Evolutionary conservation across 768 basidiomycete genomes (phyloP).

Genomic region (Filobasidium wieringae): DNA sequence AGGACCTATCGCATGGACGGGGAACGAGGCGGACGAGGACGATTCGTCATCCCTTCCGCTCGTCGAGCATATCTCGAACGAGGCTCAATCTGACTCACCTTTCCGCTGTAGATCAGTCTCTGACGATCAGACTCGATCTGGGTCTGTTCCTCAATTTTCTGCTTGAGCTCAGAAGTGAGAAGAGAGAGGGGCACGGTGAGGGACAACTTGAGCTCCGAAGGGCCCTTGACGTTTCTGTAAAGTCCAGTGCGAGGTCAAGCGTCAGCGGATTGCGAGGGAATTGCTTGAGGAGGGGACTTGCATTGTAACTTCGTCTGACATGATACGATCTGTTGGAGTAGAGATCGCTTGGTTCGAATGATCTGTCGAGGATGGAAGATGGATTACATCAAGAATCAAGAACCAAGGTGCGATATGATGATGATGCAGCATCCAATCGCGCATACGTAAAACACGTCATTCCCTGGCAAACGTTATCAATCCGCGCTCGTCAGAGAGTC

Average conservation of each 20-base stretch:
- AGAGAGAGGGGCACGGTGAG: conserved; percentile 76
- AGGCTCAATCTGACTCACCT: conserved; percentile 1
- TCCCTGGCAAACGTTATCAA: too few species aligned
- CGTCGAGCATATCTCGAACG: background rate
- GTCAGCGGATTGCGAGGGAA: background rate
- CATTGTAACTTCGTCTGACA: conserved; percentile 23
- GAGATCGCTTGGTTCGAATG: too few species aligned
- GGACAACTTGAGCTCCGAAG: conserved; percentile 83
- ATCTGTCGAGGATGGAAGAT: too few species aligned
- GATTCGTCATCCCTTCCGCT: background rate
- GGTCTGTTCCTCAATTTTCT: conserved; percentile 69
- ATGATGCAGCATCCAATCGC: too few species aligned
- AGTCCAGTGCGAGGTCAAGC: background rate
- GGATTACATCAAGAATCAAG: too few species aligned
- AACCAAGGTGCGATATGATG: too few species aligned
- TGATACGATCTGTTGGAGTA: too few species aligned
- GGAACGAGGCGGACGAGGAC: background rate
- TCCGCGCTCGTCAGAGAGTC: too few species aligned
- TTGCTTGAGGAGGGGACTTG: conserved; percentile 4
- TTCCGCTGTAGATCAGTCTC: conserved; percentile 80
- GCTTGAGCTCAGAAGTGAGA: conserved; percentile 71
- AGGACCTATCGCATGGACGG: conserved; percentile 27
- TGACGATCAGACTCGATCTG: conserved; percentile 79
- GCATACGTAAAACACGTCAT: too few species aligned
- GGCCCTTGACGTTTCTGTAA: conserved; percentile 45